These are phyloP conservation scores for Guillardia theta DNA, from an alignment of 78 protist species.

Conservation along the genomic window DNA sequence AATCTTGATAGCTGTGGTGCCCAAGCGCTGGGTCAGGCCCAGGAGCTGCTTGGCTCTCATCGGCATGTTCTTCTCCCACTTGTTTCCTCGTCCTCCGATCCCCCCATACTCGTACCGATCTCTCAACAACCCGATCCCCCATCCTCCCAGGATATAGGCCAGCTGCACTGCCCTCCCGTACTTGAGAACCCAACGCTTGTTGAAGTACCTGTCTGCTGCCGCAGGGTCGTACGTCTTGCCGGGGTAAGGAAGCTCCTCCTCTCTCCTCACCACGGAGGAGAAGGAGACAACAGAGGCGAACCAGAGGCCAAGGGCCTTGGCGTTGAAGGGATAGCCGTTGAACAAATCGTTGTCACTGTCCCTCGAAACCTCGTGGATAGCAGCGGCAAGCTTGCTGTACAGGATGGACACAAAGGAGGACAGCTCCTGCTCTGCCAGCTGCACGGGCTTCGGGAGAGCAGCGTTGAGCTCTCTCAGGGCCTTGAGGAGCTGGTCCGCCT, in stretches of 20 bases:
- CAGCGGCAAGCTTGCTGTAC: neutral
- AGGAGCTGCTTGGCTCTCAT: neutral
- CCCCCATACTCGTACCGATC: neutral
- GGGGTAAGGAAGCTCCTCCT: neutral
- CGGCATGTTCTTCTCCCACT: conserved; percentile 9
- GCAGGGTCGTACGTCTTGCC: neutral
- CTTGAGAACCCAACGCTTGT: conserved; percentile 22
- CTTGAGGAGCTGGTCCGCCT: too few relatives aligned
- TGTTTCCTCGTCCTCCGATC: neutral
- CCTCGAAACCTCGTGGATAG: neutral
- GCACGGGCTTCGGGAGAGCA: neutral
- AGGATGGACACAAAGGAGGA: neutral
- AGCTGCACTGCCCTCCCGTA: conserved; percentile 15
- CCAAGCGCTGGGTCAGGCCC: neutral
- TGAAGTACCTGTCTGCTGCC: neutral
- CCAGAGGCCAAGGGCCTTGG: neutral
- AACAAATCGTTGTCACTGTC: neutral
- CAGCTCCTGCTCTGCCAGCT: neutral
- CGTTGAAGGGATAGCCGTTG: conserved; percentile 14
- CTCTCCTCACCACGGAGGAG: neutral
- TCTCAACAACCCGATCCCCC: neutral
- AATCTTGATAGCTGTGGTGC: conserved; percentile 6
- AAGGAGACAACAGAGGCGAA: neutral
- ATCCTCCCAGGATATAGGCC: neutral
- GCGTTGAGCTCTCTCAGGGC: too few relatives aligned